These are phyloP conservation scores for Ceratocystis variospora DNA, from an alignment of 2,329 filamentous ascomycete genomes.

Conservation along the genomic window DNA sequence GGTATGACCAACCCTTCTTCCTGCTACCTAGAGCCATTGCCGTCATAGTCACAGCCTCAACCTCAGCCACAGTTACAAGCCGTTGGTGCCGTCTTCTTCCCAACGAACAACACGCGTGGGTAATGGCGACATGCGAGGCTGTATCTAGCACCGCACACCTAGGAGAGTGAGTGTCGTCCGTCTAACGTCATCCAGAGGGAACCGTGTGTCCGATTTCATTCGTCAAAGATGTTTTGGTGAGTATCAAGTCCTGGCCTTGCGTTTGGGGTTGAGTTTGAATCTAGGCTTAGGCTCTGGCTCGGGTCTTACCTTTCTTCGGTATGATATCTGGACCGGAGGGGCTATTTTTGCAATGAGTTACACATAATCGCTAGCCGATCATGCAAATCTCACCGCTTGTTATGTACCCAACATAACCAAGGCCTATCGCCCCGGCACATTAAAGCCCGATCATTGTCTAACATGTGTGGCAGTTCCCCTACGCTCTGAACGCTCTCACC, in stretches of 20 bases:
- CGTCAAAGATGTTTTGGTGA: slow-evolving; percentile 70
- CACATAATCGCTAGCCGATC: neutral
- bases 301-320: neutral
- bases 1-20: slow-evolving; percentile 31
- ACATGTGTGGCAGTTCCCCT: slow-evolving; percentile 52
- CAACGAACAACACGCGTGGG: no score
- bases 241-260: slow-evolving; percentile 25
- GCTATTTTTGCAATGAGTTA: neutral
- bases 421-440: neutral
- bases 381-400: neutral
- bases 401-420: neutral
- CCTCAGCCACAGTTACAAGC: neutral
- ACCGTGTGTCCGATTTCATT: slow-evolving; percentile 75
- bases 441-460: neutral
- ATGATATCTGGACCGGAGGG: neutral
- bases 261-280: neutral
- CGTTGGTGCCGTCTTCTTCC: no score
- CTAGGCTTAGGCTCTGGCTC: neutral
- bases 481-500: slow-evolving; percentile 54
- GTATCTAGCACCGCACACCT: neutral
- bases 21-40: neutral
- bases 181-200: slow-evolving; percentile 43
- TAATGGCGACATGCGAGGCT: no score
- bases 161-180: neutral
- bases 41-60: neutral